phyloP scores from a whole-genome alignment of 2,329 filamentous ascomycete genomes.

The Curvularia sp. region DNA sequence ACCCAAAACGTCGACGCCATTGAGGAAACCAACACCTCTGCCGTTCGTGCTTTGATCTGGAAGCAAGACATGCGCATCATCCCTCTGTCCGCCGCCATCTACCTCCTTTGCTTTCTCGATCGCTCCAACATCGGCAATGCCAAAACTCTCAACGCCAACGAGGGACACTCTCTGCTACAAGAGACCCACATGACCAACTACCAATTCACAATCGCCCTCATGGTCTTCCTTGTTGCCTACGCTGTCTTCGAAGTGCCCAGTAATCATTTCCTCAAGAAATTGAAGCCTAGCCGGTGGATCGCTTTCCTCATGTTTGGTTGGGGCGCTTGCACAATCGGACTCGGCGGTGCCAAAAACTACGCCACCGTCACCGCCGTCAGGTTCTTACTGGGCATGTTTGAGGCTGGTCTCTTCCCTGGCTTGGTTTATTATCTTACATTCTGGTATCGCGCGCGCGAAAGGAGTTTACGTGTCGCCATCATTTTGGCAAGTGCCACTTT shows the following conservation, averaged over 20 bases:
- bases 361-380: conserved; percentile 52
- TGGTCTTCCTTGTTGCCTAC: conserved; percentile 42
- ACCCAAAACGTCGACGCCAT: not conserved
- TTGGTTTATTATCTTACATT: conserved; percentile 62
- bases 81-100: conserved; percentile 69
- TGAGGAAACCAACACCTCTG: not conserved
- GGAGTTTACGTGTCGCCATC: conserved; percentile 65
- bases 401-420: conserved; percentile 42
- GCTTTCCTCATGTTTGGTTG: conserved; percentile 56
- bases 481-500: conserved; percentile 64
- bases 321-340: conserved; percentile 56
- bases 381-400: conserved; percentile 50
- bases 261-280: conserved; percentile 67
- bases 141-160: conserved; percentile 67
- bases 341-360: conserved; percentile 54
- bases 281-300: conserved; percentile 54
- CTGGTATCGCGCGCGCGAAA: conserved; percentile 64
- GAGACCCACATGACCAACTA: conserved; percentile 67
- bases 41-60: conserved; percentile 2
- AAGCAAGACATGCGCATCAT: conserved; percentile 67
- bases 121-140: conserved; percentile 68
- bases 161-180: conserved; percentile 67
- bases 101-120: conserved; percentile 70
- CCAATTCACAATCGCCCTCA: conserved; percentile 56
- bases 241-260: conserved; percentile 60